A percentile compares a stretch with the other conserved stretches of the same genome.
phyloP scores from a whole-genome alignment of 805 yeast genomes.

The Starmerella geochares region DNA sequence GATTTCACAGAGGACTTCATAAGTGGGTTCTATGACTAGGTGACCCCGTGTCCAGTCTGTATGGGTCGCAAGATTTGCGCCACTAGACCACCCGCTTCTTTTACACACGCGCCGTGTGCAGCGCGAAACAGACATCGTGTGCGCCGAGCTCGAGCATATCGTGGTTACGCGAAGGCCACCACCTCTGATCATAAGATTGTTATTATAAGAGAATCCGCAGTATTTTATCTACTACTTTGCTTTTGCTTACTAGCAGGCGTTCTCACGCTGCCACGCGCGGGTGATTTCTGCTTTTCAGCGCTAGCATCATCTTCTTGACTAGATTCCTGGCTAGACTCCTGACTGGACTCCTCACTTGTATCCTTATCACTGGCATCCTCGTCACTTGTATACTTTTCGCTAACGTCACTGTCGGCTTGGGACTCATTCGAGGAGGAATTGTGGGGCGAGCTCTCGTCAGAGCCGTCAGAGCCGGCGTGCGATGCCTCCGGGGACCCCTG shows the following conservation, averaged over 20 bases:
- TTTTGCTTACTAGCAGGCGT: too few relatives aligned
- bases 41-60: background rate
- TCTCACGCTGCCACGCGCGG: too few relatives aligned
- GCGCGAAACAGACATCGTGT: too few relatives aligned
- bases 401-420: background rate
- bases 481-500: conserved; percentile 15
- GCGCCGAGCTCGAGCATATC: too few relatives aligned
- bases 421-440: background rate
- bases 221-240: too few relatives aligned
- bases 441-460: background rate
- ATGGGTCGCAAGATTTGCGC: too few relatives aligned
- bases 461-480: conserved; percentile 11
- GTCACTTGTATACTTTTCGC: background rate
- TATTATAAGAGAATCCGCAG: too few relatives aligned
- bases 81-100: too few relatives aligned
- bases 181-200: too few relatives aligned
- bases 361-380: conserved; percentile 1
- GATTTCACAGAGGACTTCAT: conserved; percentile 47
- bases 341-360: background rate
- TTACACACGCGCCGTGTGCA: too few relatives aligned
- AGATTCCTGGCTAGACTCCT: background rate
- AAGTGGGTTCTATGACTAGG: conserved; percentile 32
- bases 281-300: background rate
- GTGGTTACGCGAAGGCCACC: too few relatives aligned
- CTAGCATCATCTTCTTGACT: background rate